phyloP scores from a whole-genome alignment of 495 filamentous ascomycete genomes.

The Talaromyces ruber region DNA sequence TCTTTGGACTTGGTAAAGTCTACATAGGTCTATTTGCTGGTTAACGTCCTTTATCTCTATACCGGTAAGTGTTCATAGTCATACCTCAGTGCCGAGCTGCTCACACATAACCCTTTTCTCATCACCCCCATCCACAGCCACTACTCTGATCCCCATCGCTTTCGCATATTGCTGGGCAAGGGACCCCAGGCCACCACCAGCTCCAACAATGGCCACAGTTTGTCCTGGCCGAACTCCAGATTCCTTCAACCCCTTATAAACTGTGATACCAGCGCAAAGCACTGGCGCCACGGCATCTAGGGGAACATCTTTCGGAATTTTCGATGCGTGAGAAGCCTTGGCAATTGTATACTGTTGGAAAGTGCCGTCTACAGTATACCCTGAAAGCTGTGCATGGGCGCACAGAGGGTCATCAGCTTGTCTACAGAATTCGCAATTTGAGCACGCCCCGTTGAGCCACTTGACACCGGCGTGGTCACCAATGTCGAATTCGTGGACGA shows the following conservation, averaged over 20 bases:
- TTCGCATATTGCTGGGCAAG: slow-evolving; percentile 81
- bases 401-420: slow-evolving; percentile 58
- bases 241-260: slow-evolving; percentile 90
- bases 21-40: slow-evolving; percentile 43
- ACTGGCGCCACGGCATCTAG: slow-evolving; percentile 71
- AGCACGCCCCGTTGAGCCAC: slow-evolving; percentile 71
- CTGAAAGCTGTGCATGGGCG: slow-evolving; percentile 53
- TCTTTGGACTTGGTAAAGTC: slow-evolving; percentile 69
- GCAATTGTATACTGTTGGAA: slow-evolving; percentile 81
- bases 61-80: background rate
- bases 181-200: slow-evolving; percentile 77
- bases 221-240: slow-evolving; percentile 65
- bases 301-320: slow-evolving; percentile 58
- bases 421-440: slow-evolving; percentile 62
- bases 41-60: no score
- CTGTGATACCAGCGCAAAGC: slow-evolving; percentile 83
- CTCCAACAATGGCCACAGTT: slow-evolving; percentile 78
- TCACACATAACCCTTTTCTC: slow-evolving; percentile 65
- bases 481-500: slow-evolving; percentile 58
- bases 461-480: slow-evolving; percentile 70
- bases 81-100: slow-evolving; percentile 52
- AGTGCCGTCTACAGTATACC: slow-evolving; percentile 66
- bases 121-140: slow-evolving; percentile 73
- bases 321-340: slow-evolving; percentile 67
- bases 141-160: slow-evolving; percentile 73